Evolutionary conservation across 2,329 filamentous ascomycete genomes (phyloP), one percentile per base, ranked within the genome.

Genomic region (Aspergillus pseudonomiae): DNA sequence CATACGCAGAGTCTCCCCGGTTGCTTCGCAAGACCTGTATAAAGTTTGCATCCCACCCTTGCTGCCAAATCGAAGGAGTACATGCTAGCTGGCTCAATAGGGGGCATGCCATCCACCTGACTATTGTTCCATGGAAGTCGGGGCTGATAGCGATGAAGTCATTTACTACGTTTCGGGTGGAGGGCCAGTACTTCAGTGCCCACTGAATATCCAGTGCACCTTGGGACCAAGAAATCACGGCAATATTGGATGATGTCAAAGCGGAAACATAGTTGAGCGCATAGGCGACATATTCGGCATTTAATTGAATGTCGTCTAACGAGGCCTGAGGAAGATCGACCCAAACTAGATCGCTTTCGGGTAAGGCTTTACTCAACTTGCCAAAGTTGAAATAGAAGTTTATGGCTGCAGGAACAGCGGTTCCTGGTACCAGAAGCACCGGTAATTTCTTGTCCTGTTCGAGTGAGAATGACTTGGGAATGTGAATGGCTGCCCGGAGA

Each of bases 141-240:
- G 84, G 79, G 11, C 80, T 82, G 54, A 87, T 77, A 52, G 82
- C 79, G 46, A 88, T 77, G 70, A 85, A 81, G 70, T 87, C 81
- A n/a, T 77, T 77, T 2, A 83, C 78, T 0, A 76, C 73, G 2
- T 65, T 66, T 4, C 81, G 79, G 1, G 82, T 84, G 1, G 81
- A 84, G 0, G 84, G 84, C 82, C 83, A 87, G 76, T 85, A 87
- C 66, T 86, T 86, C 65, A 85, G 75, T 0, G 82, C 84, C 86
- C 85, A 88, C 70, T 88, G 86, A 0, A 81, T 77, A 63, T 84
- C 76, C 2, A 88, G 73, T 55, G 81, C 82, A 19, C 85, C 85
- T 72, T 88, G 85, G 0, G 83, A 86, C 83, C 83, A 88, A 16
- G 78, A 79, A n/a, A 87, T 72, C 24, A 86, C 75, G 21, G 77